These are phyloP conservation scores for Ogataea philodendri DNA, from an alignment of 805 yeast species.

Conservation along the genomic window DNA sequence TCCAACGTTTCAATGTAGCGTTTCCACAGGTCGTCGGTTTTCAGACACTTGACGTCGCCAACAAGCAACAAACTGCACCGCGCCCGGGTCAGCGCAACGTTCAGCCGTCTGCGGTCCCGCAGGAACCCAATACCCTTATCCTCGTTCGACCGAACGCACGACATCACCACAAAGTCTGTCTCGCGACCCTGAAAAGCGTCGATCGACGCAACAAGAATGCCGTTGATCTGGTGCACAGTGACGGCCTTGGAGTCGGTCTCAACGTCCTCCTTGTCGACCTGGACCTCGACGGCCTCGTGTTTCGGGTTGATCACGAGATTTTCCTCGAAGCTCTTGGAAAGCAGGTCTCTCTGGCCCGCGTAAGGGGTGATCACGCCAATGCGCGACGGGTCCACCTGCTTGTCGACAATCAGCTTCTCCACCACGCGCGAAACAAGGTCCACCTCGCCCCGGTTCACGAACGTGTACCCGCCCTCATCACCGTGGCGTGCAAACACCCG, in stretches of 20 bases:
- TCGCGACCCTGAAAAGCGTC: constrained; percentile 94
- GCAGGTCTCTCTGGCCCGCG: constrained; percentile 66
- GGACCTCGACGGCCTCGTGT: constrained; percentile 44
- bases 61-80: constrained; percentile 57
- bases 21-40: constrained; percentile 49
- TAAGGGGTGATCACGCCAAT: constrained; percentile 76
- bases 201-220: constrained; percentile 55
- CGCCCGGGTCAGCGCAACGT: constrained; percentile 73
- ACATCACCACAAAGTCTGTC: constrained; percentile 73
- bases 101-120: constrained; percentile 58
- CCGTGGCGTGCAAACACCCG: constrained; percentile 41
- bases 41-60: constrained; percentile 57
- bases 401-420: constrained; percentile 51
- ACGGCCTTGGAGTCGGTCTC: constrained; percentile 39
- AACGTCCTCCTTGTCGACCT: constrained; percentile 62
- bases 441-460: constrained; percentile 55
- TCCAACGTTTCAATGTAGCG: constrained; percentile 45
- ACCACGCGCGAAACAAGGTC: constrained; percentile 46
- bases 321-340: constrained; percentile 48
- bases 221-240: constrained; percentile 46
- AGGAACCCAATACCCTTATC: constrained; percentile 59
- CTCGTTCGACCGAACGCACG: constrained; percentile 71
- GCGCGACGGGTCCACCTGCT: constrained; percentile 45
- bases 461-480: constrained; percentile 53
- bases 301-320: constrained; percentile 58